Base-by-base conservation (phyloP, 306 rosid genomes). In the Geum urbanum region DNA sequence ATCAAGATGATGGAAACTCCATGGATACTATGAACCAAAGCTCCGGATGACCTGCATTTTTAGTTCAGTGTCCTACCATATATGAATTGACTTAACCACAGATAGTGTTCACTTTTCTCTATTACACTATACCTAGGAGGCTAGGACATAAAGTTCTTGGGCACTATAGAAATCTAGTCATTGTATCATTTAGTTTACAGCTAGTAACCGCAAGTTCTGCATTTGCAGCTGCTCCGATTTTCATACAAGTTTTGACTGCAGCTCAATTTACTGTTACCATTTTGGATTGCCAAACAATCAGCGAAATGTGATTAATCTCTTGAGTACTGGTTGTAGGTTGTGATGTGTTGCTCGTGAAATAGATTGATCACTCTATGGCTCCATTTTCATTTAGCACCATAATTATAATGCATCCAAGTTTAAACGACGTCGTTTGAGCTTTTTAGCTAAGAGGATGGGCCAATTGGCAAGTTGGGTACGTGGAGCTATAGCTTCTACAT, bases 1-100 rank as follows among this genome's bases (percentile, higher is more conserved):
- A 74, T 52, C 72, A 68, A 66, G 85, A 79, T 44, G 78, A 70
- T 65, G 83, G 69, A 43, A 70, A 39, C 13, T 64, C 41, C 3
- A 5, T 0, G 37, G 71, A 73, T 35, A 32, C 44, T 45, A 57
- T 27, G 24, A 43, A 50, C 66, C 15, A 22, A 51, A 7, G 67
- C 60, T 67, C 61, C 54, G 24, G 63, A 44, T 60, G 44, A 49
- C 66, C n/a, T 66, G 32, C 65, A 15, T 45, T 43, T 14, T 3
- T 13, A 20, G 9, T 45, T 65, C 41, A 24, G 14, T 22, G 12
- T 4, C 41, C 51, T 27, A 18, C 24, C 39, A 43, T 19, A 13
- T 64, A 44, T 64, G 71, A n/a, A 35, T 32, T 35, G 59, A 66
- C 16, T 8, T 20, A 32, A 16, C 43, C 5, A 9, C 46, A 41